Evolutionary conservation across 2,329 filamentous ascomycete genomes (phyloP).

Genomic region (Cercospora citrullina): DNA sequence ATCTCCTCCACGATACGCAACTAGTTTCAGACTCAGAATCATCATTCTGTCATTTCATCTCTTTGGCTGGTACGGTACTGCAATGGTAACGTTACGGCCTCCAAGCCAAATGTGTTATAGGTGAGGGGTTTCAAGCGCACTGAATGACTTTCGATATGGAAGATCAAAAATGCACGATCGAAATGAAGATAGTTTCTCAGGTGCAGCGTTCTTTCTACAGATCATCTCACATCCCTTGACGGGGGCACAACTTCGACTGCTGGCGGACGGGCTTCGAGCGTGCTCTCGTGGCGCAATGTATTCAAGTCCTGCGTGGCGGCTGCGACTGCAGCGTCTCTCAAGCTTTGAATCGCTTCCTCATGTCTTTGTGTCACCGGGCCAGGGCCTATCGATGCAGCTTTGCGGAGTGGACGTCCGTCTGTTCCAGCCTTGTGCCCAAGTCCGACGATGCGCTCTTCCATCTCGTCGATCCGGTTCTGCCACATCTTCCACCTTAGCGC

Average conservation of each 20-base stretch:
- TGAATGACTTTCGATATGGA: neutral
- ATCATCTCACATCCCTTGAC: neutral
- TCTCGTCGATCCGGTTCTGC: neutral
- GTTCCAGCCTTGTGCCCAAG: neutral
- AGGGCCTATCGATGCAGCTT: neutral
- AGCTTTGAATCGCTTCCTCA: neutral
- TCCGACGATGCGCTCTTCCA: neutral
- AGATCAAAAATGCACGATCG: neutral
- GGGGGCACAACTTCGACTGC: neutral
- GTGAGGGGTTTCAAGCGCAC: neutral
- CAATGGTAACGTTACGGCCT: neutral
- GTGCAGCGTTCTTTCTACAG: neutral
- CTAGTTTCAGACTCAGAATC: neutral
- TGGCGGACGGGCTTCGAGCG: neutral
- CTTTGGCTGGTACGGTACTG: neutral
- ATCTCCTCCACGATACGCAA: neutral
- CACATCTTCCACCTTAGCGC: neutral
- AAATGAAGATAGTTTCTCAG: neutral
- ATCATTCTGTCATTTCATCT: neutral
- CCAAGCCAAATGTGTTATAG: neutral
- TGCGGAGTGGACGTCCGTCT: neutral
- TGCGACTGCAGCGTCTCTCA: neutral
- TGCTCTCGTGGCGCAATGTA: neutral
- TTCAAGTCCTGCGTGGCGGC: neutral
- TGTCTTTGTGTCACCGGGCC: neutral